Base-by-base conservation (phyloP, 768 basidiomycete genomes). In the Sutorius australiensis region DNA sequence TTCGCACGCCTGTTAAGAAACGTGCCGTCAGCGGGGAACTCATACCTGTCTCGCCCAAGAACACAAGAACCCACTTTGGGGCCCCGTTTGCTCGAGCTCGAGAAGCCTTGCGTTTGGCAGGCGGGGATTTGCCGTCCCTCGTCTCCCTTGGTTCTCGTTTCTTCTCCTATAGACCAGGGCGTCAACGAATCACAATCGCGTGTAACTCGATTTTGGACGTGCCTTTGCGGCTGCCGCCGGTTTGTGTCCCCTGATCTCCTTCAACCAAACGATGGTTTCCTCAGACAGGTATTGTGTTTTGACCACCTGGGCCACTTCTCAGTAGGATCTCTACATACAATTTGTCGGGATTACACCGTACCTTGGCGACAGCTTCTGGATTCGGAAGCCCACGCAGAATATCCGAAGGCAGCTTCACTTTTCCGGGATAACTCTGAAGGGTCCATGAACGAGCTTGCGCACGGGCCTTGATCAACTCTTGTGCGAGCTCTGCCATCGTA, bases 401-500 rank as follows among this genome's bases (percentile, higher is more conserved):
- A 65, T 97, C 94, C 13, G 76, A 64, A 0, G 94, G 95, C 17
- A 98, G 69, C 57, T 81, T 80, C 40, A 95, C 70, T 64, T 87
- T 87, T 6, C 86, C 89, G 1, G 92, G 92, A 67, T 89, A 89
- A 31, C 83, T 87, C 49, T 83, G 75, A 3, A 98, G 71, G 4
- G 77, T 78, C 92, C 95, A 98, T 3, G 79, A 77, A 52, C 87
- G 80, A 13, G 70, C 51, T 32, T 82, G 73, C 0, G 80, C 78
- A n/a, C 81, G 79, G 1, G 76, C 71, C 61, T 86, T 88, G 69
- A 98, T 87, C 32, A 97, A 73, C 60, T 91, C 82, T 69, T 97
- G 92, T 0, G 95, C 87, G 8, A 98, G 77, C 61, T 99, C 97
- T 58, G 89, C 84, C 53, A 92, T 76, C 9, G 83, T 78, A 64